Conservation (phyloP, 495 filamentous ascomycete species). For the Talaromyces stipitatus region DNA sequence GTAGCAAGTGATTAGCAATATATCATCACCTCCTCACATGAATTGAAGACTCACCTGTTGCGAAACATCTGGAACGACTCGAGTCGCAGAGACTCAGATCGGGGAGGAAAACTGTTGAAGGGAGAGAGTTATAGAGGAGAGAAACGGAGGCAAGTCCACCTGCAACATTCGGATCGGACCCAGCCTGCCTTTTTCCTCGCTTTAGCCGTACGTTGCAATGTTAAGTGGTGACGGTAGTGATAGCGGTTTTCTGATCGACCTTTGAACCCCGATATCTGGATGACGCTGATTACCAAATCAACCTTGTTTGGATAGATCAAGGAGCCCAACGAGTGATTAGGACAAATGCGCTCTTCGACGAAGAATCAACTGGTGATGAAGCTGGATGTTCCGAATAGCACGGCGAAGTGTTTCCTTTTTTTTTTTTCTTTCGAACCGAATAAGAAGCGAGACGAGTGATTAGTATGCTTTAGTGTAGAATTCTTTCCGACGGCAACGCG, state of each 20-base stretch:
- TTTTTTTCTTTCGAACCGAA: too few relatives aligned
- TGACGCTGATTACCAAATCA: neutral
- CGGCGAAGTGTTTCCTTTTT: too few relatives aligned
- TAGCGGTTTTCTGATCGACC: neutral
- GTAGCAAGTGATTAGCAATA: constrained; percentile 13
- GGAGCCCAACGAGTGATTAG: neutral
- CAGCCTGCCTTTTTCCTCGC: constrained; percentile 1
- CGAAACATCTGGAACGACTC: constrained; percentile 28
- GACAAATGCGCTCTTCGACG: neutral
- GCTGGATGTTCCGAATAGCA: neutral
- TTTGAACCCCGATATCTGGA: too few relatives aligned
- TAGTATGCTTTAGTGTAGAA: neutral
- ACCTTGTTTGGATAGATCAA: neutral
- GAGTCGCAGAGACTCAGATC: constrained; percentile 4
- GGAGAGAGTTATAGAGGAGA: neutral
- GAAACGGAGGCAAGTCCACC: neutral
- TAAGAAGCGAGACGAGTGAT: neutral
- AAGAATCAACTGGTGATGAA: neutral
- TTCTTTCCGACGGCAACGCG: neutral
- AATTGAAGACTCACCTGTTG: constrained; percentile 25
- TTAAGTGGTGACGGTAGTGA: neutral
- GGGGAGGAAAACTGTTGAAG: neutral
- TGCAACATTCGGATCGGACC: constrained; percentile 9
- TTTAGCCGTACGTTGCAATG: neutral
- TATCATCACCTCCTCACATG: neutral